Percentiles rank a stretch among this genome's conserved stretches.
Evolutionary conservation across 768 basidiomycete species (phyloP).

Genomic region (Boletus rubescentipes): DNA sequence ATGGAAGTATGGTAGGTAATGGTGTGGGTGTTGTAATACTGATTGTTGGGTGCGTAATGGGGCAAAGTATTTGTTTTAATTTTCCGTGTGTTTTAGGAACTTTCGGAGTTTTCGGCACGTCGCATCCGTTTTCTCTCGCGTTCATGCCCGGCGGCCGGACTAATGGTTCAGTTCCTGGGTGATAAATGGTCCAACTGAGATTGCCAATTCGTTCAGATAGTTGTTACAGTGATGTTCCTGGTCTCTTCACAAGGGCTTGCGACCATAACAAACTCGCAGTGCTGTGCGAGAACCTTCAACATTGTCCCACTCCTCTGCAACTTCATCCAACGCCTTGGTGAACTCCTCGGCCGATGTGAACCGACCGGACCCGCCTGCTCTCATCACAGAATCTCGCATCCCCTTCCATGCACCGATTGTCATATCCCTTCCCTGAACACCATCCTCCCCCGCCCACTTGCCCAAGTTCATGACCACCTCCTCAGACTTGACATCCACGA

Average conservation of each 20-base stretch:
- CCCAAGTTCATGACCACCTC: conserved; percentile 20
- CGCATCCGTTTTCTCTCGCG: too few relatives aligned
- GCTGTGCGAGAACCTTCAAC: conserved; percentile 11
- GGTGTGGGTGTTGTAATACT: background rate
- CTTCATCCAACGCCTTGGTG: conserved; percentile 14
- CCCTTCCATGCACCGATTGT: conserved; percentile 24
- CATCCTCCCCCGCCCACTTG: conserved; percentile 26
- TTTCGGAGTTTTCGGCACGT: too few relatives aligned
- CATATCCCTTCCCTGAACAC: conserved; percentile 15
- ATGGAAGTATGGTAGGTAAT: background rate
- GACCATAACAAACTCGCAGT: conserved; percentile 10
- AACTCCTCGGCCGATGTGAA: conserved; percentile 21
- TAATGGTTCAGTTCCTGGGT: too few relatives aligned
- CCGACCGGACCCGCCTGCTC: conserved; percentile 9
- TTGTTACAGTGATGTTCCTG: too few relatives aligned
- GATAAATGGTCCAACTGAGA: too few relatives aligned
- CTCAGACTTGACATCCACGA: conserved; percentile 19
- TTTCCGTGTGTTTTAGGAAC: too few relatives aligned
- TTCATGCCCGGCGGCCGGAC: too few relatives aligned
- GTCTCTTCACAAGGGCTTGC: conserved; percentile 13
- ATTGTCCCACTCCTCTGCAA: conserved; percentile 28
- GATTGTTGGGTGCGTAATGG: background rate
- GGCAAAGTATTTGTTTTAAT: background rate
- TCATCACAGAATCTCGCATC: conserved; percentile 23
- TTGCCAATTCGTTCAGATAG: too few relatives aligned